Percentiles rank a stretch among this genome's conserved stretches.
Conservation (phyloP, 352 stramenopile genomes). For the Pythium sukuiense region DNA sequence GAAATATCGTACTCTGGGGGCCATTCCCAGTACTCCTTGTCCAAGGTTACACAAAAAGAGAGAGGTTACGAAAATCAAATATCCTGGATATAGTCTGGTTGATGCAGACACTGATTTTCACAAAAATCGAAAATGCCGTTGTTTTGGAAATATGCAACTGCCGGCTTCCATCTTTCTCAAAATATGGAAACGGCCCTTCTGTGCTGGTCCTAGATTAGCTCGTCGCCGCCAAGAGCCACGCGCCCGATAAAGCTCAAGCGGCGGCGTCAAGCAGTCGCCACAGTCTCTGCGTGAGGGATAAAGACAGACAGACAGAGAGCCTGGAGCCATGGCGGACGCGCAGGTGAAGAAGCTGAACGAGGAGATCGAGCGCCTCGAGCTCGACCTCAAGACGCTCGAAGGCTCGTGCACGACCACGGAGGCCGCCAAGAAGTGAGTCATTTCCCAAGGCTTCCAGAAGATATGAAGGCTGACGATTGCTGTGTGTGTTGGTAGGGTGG, state of each 20-base stretch:
- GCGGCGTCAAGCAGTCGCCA: background rate
- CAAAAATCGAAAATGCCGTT: no score
- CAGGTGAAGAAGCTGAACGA: conserved; percentile 80
- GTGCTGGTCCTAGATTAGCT: conserved; percentile 1
- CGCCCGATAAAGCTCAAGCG: background rate
- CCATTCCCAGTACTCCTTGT: no score
- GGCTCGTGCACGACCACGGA: conserved; percentile 76
- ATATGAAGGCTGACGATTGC: background rate
- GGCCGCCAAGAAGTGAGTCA: conserved; percentile 71
- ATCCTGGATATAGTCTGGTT: no score
- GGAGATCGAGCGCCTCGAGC: conserved; percentile 73
- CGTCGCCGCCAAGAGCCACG: background rate
- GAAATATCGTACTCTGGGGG: no score
- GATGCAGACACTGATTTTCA: no score
- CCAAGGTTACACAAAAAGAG: no score
- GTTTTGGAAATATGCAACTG: background rate
- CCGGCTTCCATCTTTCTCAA: background rate
- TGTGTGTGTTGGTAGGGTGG: conserved; percentile 39
- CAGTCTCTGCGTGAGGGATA: background rate
- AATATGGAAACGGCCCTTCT: background rate
- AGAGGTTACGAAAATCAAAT: no score
- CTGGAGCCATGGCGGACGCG: conserved; percentile 34
- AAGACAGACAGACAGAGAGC: background rate
- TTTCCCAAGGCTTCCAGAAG: background rate
- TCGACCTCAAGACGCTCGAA: conserved; percentile 81